Conservation (phyloP, 441 rosid species). For the Adansonia gregorii region DNA sequence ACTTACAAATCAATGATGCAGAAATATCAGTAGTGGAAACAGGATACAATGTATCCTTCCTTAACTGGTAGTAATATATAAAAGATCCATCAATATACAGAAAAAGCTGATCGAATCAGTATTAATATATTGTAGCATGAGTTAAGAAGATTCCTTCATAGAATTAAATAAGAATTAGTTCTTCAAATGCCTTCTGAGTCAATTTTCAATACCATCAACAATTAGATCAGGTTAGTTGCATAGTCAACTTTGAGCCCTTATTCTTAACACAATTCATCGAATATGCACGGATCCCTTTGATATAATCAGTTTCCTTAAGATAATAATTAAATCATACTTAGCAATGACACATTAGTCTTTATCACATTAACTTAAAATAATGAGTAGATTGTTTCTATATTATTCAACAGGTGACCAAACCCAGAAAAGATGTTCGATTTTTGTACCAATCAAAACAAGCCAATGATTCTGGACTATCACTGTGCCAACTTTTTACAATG, state of each 20-base stretch:
- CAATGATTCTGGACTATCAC: not conserved
- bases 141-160: conserved; percentile 30
- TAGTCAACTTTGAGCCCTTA: not conserved
- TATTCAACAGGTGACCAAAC: conserved; percentile 44
- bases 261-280: not conserved
- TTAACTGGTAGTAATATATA: conserved; percentile 12
- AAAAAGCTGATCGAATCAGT: conserved; percentile 29
- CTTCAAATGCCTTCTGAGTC: conserved; percentile 37
- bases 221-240: conserved; percentile 6
- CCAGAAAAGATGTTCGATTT: conserved; percentile 24
- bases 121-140: not conserved
- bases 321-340: not conserved
- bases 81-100: not conserved
- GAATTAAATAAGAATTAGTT: conserved; percentile 17
- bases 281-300: not conserved
- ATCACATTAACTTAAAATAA: not conserved
- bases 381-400: conserved; percentile 7
- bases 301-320: not conserved
- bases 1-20: conserved; percentile 33
- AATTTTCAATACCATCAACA: conserved; percentile 29
- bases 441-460: not conserved
- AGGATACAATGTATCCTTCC: conserved; percentile 25
- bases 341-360: not conserved
- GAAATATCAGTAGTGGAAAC: conserved; percentile 33
- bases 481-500: no score